phyloP scores from a whole-genome alignment of 2,329 filamentous ascomycete species.

The Didymella segeticola region DNA sequence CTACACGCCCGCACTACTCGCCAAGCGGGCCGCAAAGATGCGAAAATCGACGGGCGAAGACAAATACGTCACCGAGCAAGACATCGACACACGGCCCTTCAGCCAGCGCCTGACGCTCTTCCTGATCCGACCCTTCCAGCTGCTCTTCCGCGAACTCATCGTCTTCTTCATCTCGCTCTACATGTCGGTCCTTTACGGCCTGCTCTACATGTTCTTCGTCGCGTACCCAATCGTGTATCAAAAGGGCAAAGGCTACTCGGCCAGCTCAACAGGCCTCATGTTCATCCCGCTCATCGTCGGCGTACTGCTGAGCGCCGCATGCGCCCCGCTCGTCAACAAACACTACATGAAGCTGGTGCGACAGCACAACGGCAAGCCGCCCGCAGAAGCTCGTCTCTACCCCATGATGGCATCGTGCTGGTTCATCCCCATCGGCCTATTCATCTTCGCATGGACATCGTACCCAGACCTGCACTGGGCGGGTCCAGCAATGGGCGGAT shows the following conservation, averaged over 20 bases:
- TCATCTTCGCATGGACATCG: conserved; percentile 74
- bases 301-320: conserved; percentile 70
- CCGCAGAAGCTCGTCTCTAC: conserved; percentile 78
- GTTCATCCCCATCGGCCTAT: conserved; percentile 70
- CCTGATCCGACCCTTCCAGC: conserved; percentile 81
- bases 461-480: conserved; percentile 72
- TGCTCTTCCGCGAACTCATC: conserved; percentile 83
- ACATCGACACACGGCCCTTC: conserved; percentile 75
- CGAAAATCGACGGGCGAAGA: conserved; percentile 71
- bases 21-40: conserved; percentile 72
- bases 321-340: conserved; percentile 77
- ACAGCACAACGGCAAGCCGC: conserved; percentile 73
- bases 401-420: conserved; percentile 68
- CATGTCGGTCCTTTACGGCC: conserved; percentile 81
- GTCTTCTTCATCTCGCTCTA: conserved; percentile 84
- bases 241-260: conserved; percentile 77
- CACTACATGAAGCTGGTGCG: conserved; percentile 73
- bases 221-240: conserved; percentile 73
- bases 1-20: conserved; percentile 80
- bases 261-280: conserved; percentile 80
- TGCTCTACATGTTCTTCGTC: conserved; percentile 73
- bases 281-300: conserved; percentile 84
- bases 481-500: conserved; percentile 73
- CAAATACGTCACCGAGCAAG: conserved; percentile 78
- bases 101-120: conserved; percentile 74